These are phyloP conservation scores for Avena sativa DNA, from an alignment of 176 grass and related monocot species.

Conservation along the genomic window DNA sequence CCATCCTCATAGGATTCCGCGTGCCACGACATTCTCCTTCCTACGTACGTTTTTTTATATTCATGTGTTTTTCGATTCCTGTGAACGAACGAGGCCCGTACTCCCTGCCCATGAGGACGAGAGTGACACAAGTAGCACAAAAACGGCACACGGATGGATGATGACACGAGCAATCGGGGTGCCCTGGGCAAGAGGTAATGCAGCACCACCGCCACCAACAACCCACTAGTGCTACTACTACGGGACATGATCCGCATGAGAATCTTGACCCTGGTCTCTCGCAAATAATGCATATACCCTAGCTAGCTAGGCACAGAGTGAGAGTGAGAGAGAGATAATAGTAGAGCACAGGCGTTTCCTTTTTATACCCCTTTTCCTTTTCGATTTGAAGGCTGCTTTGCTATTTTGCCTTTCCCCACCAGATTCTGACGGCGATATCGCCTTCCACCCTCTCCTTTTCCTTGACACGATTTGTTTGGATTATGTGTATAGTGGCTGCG, in stretches of 20 bases:
- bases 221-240: slow-evolving; percentile 40
- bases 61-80: too few relatives aligned
- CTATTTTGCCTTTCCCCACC: slow-evolving; percentile 29
- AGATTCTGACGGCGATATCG: slow-evolving; percentile 37
- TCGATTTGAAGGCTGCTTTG: slow-evolving; percentile 40
- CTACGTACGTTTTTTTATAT: too few relatives aligned
- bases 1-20: too few relatives aligned
- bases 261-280: slow-evolving; percentile 87
- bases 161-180: slow-evolving; percentile 11
- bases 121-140: not conserved
- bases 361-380: not conserved
- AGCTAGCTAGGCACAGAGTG: slow-evolving; percentile 19
- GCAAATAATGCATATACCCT: slow-evolving; percentile 55
- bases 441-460: not conserved
- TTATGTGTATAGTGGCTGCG: not conserved
- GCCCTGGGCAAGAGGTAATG: slow-evolving; percentile 48
- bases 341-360: not conserved
- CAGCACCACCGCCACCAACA: slow-evolving; percentile 1
- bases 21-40: too few relatives aligned
- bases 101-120: not conserved
- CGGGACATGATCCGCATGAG: slow-evolving; percentile 73
- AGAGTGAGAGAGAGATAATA: too few relatives aligned
- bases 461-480: slow-evolving; percentile 24
- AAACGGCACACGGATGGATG: slow-evolving; percentile 26
- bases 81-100: too few relatives aligned